A percentile compares a stretch with the other conserved stretches of the same genome.
Evolutionary conservation across 306 rosid genomes (phyloP).

Genomic region (Vigna reflexopilosa): DNA sequence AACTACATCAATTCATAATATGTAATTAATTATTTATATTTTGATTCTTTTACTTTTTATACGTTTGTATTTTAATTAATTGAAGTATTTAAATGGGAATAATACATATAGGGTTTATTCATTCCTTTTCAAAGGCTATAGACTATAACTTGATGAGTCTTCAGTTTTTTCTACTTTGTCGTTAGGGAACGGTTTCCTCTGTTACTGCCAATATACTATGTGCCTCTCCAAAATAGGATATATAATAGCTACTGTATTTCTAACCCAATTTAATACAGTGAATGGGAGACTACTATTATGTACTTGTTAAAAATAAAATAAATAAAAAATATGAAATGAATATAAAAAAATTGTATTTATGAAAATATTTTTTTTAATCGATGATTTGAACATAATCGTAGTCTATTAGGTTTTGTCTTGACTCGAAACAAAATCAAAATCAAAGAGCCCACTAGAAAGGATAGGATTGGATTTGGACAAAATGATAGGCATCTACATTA

Average conservation of each 20-base stretch:
- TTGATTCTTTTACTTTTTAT: too few species aligned
- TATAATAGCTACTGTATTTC: too few species aligned
- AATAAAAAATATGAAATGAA: too few species aligned
- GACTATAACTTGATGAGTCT: background rate
- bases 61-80: too few species aligned
- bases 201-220: background rate
- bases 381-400: slow-evolving; percentile 49
- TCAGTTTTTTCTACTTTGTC: background rate
- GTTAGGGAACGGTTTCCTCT: background rate
- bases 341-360: too few species aligned
- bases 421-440: slow-evolving; percentile 52
- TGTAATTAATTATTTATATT: too few species aligned
- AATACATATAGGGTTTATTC: background rate
- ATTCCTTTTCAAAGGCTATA: background rate
- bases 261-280: too few species aligned
- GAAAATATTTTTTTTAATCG: background rate
- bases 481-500: slow-evolving; percentile 43
- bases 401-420: slow-evolving; percentile 44
- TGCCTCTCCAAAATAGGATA: background rate
- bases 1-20: too few species aligned
- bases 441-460: slow-evolving; percentile 50
- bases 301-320: too few species aligned
- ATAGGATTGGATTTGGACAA: slow-evolving; percentile 54
- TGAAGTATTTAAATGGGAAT: background rate
- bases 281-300: too few species aligned